phyloP scores from a whole-genome alignment of 495 filamentous ascomycete species.

The Lasiosphaeria hispida region DNA sequence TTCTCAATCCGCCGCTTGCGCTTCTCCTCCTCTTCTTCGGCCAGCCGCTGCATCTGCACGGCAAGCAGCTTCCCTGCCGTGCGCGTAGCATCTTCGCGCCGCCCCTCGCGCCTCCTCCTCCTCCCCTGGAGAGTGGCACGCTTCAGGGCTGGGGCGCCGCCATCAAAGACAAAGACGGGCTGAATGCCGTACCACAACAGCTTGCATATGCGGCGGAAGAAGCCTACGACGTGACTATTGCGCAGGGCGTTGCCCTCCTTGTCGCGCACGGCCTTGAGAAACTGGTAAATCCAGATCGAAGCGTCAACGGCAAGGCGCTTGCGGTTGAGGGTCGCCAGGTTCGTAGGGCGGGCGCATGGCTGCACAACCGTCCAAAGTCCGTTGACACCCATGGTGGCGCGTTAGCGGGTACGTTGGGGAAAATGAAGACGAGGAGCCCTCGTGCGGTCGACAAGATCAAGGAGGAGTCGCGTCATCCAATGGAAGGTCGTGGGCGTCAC shows the following conservation, averaged over 20 bases:
- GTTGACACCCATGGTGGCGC: slow-evolving; percentile 80
- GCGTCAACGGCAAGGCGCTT: slow-evolving; percentile 96
- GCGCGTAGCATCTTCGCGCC: slow-evolving; percentile 85
- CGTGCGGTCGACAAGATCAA: neutral
- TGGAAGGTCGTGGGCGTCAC: neutral
- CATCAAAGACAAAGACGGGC: slow-evolving; percentile 97
- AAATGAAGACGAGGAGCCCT: neutral
- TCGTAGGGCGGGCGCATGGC: slow-evolving; percentile 85
- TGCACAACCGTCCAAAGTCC: slow-evolving; percentile 94
- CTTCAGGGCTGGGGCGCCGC: slow-evolving; percentile 87
- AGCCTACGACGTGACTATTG: slow-evolving; percentile 92
- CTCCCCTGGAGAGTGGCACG: slow-evolving; percentile 80
- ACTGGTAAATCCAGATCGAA: slow-evolving; percentile 99
- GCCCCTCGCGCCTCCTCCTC: slow-evolving; percentile 78
- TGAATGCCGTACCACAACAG: slow-evolving; percentile 93
- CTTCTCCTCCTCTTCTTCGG: slow-evolving; percentile 76
- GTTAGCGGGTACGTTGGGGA: neutral
- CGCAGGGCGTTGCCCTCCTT: slow-evolving; percentile 96
- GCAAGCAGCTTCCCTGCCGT: slow-evolving; percentile 90
- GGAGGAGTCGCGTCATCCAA: neutral
- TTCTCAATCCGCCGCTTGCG: slow-evolving; percentile 48
- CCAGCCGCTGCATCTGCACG: slow-evolving; percentile 83
- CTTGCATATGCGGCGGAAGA: slow-evolving; percentile 97
- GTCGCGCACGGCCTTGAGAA: slow-evolving; percentile 96
- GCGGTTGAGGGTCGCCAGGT: slow-evolving; percentile 90